Evolutionary conservation across 2,329 filamentous ascomycete species (phyloP).

Genomic region (Arthrobotrys pseudoclavata): DNA sequence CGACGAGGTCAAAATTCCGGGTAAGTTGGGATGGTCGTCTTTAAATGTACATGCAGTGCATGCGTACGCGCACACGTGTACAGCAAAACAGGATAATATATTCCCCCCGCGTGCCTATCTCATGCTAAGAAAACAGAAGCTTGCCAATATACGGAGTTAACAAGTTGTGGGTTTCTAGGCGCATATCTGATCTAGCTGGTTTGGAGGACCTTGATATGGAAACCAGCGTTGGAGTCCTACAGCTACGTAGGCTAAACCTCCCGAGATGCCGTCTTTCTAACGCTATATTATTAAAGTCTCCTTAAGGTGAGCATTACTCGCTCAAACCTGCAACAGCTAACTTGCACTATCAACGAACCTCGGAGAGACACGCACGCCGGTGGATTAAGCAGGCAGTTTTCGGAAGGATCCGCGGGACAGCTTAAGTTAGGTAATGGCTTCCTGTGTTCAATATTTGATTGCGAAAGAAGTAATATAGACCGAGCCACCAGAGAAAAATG

Average conservation of each 20-base stretch:
- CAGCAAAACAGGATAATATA: neutral
- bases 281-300: neutral
- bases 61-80: neutral
- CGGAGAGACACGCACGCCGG: neutral
- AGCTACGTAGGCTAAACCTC: neutral
- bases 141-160: constrained; percentile 12
- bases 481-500: neutral
- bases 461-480: constrained; percentile 7
- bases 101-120: neutral
- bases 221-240: neutral
- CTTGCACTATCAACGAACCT: constrained; percentile 4
- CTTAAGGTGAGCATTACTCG: too few relatives aligned
- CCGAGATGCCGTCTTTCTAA: neutral
- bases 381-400: constrained; percentile 7
- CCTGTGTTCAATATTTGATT: neutral
- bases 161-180: neutral
- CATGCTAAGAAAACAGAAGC: neutral
- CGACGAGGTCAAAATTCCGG: too few relatives aligned
- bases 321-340: neutral
- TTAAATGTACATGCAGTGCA: neutral
- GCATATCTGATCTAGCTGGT: neutral
- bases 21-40: too few relatives aligned
- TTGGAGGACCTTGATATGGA: neutral
- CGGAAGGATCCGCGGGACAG: neutral
- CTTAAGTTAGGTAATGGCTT: neutral